A percentile compares a stretch with the other conserved stretches of the same genome.
phyloP scores from a whole-genome alignment of 192 early-diverging fungal species.

The Geranomyces variabilis region DNA sequence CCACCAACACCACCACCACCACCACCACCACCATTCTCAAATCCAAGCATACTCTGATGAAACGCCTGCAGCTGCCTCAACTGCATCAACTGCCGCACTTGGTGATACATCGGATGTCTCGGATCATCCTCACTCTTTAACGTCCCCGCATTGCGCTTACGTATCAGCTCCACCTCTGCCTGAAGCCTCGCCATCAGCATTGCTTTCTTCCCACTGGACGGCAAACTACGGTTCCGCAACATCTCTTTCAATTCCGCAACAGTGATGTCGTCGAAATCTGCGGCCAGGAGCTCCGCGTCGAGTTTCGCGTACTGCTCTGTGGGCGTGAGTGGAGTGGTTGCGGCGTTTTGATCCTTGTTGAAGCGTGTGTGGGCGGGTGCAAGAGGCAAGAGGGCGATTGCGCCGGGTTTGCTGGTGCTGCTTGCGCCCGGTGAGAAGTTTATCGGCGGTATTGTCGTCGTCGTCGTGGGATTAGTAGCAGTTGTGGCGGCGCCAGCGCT shows the following conservation, averaged over 20 bases:
- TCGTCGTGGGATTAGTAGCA: no score
- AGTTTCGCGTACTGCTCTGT: slow-evolving; percentile 45
- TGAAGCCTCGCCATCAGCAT: slow-evolving; percentile 68
- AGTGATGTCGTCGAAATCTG: slow-evolving; percentile 76
- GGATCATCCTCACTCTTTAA: slow-evolving; percentile 35
- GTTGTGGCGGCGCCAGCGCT: no score
- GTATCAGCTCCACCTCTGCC: slow-evolving; percentile 49
- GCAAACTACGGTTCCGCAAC: slow-evolving; percentile 67
- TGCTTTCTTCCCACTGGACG: slow-evolving; percentile 73
- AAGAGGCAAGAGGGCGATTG: slow-evolving; percentile 10
- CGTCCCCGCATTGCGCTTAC: slow-evolving; percentile 24
- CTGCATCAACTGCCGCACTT: slow-evolving; percentile 26
- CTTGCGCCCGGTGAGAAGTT: neutral
- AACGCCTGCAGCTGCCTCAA: slow-evolving; percentile 16
- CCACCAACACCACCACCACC: no score
- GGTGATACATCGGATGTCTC: slow-evolving; percentile 35
- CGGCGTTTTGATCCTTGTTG: slow-evolving; percentile 10
- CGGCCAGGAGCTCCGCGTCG: slow-evolving; percentile 63
- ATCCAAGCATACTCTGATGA: slow-evolving; percentile 18
- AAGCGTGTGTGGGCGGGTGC: slow-evolving; percentile 1
- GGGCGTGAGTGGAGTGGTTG: neutral
- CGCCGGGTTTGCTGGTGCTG: slow-evolving; percentile 10
- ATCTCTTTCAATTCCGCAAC: slow-evolving; percentile 76
- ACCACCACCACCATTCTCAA: neutral
- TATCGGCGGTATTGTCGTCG: no score